A percentile compares a stretch with the other conserved stretches of the same genome.
Evolutionary conservation across 1,139 yeast species (phyloP).

Genomic region (Nakaseomyces nivariensis): DNA sequence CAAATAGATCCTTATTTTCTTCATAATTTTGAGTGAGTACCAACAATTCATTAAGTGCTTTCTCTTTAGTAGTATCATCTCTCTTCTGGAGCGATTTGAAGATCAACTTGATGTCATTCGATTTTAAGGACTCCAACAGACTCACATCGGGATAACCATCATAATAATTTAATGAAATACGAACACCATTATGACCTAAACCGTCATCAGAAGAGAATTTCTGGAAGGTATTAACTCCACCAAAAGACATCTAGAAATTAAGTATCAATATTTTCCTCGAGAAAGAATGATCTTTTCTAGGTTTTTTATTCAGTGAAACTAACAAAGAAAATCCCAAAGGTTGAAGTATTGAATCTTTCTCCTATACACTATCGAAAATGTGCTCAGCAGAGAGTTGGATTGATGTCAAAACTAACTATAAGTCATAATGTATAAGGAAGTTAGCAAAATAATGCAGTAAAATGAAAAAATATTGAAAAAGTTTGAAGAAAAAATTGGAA

Average conservation of each 20-base stretch:
- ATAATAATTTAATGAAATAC: conserved; percentile 64
- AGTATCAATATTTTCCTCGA: background rate
- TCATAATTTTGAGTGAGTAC: conserved; percentile 28
- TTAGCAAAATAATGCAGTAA: background rate
- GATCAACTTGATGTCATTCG: conserved; percentile 51
- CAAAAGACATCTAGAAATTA: conserved; percentile 22
- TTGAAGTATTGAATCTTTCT: too few species aligned
- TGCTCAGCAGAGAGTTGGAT: too few species aligned
- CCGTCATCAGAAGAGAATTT: conserved; percentile 24
- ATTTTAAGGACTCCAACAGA: conserved; percentile 33
- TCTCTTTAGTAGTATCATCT: conserved; percentile 76
- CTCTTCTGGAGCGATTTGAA: conserved; percentile 70
- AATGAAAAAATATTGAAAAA: background rate
- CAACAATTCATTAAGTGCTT: conserved; percentile 53
- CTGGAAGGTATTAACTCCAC: conserved; percentile 21
- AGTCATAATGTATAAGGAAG: too few species aligned
- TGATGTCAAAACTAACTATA: too few species aligned
- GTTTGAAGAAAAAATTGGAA: too few species aligned
- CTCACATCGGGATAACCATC: conserved; percentile 69
- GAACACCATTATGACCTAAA: conserved; percentile 44
- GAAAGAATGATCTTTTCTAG: background rate
- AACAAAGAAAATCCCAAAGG: too few species aligned
- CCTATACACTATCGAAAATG: too few species aligned
- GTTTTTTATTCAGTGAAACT: too few species aligned
- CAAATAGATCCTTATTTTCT: conserved; percentile 29